Conservation (phyloP, 208 protist species). For the Leishmania turanica region DNA sequence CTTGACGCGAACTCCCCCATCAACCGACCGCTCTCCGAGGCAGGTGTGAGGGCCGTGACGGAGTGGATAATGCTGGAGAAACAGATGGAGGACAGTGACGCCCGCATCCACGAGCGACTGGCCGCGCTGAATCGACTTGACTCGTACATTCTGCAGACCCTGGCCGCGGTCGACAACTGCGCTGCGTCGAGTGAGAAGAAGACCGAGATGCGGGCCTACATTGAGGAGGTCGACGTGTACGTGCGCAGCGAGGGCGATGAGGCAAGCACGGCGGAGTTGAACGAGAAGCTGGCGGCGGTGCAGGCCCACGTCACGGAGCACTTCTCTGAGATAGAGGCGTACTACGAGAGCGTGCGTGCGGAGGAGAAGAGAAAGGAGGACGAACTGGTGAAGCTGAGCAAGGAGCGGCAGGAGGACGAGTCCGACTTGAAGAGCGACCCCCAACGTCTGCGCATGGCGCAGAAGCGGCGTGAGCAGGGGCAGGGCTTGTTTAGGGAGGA, state of each 20-base stretch:
- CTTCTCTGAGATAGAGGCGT: constrained; percentile 41
- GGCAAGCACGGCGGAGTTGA: constrained; percentile 24
- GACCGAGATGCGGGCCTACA: constrained; percentile 28
- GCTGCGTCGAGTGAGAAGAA: constrained; percentile 25
- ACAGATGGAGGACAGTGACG: constrained; percentile 41
- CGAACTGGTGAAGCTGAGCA: constrained; percentile 46
- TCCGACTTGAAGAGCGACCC: constrained; percentile 75
- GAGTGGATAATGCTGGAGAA: constrained; percentile 41
- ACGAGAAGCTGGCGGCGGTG: constrained; percentile 30
- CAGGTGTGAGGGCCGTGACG: constrained; percentile 27
- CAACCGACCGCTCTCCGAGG: constrained; percentile 27
- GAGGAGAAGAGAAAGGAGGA: constrained; percentile 51
- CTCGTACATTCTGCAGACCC: constrained; percentile 58
- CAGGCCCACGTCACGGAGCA: constrained; percentile 35
- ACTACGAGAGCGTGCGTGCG: constrained; percentile 36
- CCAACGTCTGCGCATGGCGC: constrained; percentile 69
- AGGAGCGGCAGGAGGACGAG: constrained; percentile 55
- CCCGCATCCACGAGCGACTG: constrained; percentile 50
- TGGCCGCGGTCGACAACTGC: constrained; percentile 40
- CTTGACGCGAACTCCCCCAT: constrained; percentile 20
- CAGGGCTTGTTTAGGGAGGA: constrained; percentile 70
- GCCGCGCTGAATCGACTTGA: constrained; percentile 65
- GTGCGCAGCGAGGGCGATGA: constrained; percentile 44
- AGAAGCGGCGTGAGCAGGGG: constrained; percentile 76
- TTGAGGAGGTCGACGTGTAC: constrained; percentile 46